phyloP scores from a whole-genome alignment of 1,284 basidiomycete genomes.

The Exobasidium rhododendri region DNA sequence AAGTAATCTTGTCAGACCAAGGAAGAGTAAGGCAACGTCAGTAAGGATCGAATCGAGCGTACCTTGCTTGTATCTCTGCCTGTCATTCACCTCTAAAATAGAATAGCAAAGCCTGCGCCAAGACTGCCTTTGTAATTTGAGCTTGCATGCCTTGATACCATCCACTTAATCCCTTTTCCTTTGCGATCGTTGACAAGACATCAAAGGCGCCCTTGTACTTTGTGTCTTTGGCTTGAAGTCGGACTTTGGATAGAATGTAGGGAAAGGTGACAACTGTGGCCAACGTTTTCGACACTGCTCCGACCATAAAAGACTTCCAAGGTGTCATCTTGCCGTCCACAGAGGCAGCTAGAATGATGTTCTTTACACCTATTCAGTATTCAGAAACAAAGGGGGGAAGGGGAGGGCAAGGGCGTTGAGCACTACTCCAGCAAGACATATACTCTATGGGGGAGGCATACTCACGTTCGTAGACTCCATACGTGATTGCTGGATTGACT shows the following conservation, averaged over 20 bases:
- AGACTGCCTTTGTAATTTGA: constrained; percentile 81
- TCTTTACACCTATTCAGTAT: constrained; percentile 69
- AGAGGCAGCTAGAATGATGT: constrained; percentile 58
- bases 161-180: constrained; percentile 64
- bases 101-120: constrained; percentile 66
- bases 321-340: constrained; percentile 70
- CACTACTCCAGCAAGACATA: too few relatives aligned
- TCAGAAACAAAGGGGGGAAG: too few relatives aligned
- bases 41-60: background rate
- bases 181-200: constrained; percentile 71
- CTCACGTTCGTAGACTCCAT: constrained; percentile 78
- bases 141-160: constrained; percentile 96
- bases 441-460: too few relatives aligned
- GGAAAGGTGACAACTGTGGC: constrained; percentile 65
- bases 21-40: background rate
- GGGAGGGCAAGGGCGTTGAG: too few relatives aligned
- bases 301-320: constrained; percentile 76
- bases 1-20: constrained; percentile 28
- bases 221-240: constrained; percentile 73
- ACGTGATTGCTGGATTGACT: constrained; percentile 93
- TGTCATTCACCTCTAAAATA: constrained; percentile 14
- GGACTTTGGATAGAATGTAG: constrained; percentile 89
- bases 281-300: constrained; percentile 90
- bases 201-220: constrained; percentile 70
- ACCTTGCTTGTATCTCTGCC: background rate